Percentiles rank a stretch among this genome's conserved stretches.
These are phyloP conservation scores for Erysiphe neolycopersici DNA, from an alignment of 2,329 filamentous ascomycete species.

Conservation along the genomic window DNA sequence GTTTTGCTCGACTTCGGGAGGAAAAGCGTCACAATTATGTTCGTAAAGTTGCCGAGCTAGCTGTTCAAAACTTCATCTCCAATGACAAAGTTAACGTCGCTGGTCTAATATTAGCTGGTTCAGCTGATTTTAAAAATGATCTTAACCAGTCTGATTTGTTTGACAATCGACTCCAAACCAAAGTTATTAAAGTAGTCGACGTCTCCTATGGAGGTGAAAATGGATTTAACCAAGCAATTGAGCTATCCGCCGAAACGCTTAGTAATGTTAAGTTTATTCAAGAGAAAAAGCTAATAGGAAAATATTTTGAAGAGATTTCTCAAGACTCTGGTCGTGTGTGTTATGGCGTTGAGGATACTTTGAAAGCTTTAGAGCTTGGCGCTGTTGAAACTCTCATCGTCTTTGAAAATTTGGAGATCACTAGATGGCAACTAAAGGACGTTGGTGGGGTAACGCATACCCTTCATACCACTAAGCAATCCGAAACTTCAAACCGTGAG, in stretches of 20 bases:
- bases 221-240: conserved; percentile 98
- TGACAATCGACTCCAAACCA: conserved; percentile 65
- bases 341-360: conserved; percentile 92
- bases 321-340: conserved; percentile 92
- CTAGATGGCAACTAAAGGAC: conserved; percentile 68
- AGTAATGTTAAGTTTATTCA: conserved; percentile 99
- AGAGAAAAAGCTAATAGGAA: conserved; percentile 98
- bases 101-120: conserved; percentile 83
- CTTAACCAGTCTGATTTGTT: conserved; percentile 95
- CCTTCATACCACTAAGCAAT: conserved; percentile 66
- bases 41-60: conserved; percentile 90
- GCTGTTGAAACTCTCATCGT: conserved; percentile 88
- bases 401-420: conserved; percentile 91
- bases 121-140: conserved; percentile 98
- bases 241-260: conserved; percentile 78
- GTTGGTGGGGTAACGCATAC: conserved; percentile 45
- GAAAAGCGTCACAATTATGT: conserved; percentile 99
- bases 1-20: conserved; percentile 97
- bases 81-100: conserved; percentile 96
- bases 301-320: conserved; percentile 97
- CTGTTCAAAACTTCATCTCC: conserved; percentile 97
- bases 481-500: conserved; percentile 49
- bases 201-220: conserved; percentile 98
- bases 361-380: conserved; percentile 88
- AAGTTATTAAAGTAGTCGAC: conserved; percentile 98